These are phyloP conservation scores for Paraphoma chrysanthemicola DNA, from an alignment of 2,329 filamentous ascomycete genomes.

Conservation along the genomic window DNA sequence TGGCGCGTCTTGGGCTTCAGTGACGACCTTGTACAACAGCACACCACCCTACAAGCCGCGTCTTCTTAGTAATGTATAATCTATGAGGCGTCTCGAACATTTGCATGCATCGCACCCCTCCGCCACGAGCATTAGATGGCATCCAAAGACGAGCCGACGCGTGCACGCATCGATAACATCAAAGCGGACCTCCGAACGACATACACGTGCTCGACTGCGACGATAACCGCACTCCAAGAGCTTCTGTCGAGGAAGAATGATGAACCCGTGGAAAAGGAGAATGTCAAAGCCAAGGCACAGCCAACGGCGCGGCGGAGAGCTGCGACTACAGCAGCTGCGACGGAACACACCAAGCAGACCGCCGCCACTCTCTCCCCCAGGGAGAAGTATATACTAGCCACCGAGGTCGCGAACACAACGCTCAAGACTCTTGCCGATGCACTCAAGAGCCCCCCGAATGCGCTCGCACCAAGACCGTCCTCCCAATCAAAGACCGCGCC, in stretches of 20 bases:
- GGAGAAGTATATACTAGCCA: conserved; percentile 72
- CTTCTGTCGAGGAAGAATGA: conserved; percentile 49
- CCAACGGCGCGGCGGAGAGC: conserved; percentile 33
- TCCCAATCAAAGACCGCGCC: conserved; percentile 28
- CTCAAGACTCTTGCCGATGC: conserved; percentile 74
- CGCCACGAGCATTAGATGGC: conserved; percentile 32
- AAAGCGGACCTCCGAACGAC: conserved; percentile 56
- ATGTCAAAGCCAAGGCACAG: conserved; percentile 36
- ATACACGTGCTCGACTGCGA: conserved; percentile 58
- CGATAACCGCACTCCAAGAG: conserved; percentile 54
- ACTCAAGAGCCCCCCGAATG: conserved; percentile 57
- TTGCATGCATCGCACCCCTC: background rate
- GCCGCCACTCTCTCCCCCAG: conserved; percentile 56
- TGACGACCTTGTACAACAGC: conserved; percentile 11
- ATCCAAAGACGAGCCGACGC: conserved; percentile 39
- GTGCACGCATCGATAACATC: conserved; percentile 57
- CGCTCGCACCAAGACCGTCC: conserved; percentile 14
- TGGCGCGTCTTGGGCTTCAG: conserved; percentile 16
- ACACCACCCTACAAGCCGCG: conserved; percentile 12
- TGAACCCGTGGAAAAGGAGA: conserved; percentile 43
- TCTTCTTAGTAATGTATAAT: conserved; percentile 40
- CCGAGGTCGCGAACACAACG: conserved; percentile 73
- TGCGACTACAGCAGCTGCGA: conserved; percentile 37
- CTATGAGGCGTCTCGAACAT: conserved; percentile 18
- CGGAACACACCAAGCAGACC: conserved; percentile 47